A percentile compares a stretch with the other conserved stretches of the same genome.
phyloP scores from a whole-genome alignment of 768 basidiomycete species.

The Lactifluus pinguis region DNA sequence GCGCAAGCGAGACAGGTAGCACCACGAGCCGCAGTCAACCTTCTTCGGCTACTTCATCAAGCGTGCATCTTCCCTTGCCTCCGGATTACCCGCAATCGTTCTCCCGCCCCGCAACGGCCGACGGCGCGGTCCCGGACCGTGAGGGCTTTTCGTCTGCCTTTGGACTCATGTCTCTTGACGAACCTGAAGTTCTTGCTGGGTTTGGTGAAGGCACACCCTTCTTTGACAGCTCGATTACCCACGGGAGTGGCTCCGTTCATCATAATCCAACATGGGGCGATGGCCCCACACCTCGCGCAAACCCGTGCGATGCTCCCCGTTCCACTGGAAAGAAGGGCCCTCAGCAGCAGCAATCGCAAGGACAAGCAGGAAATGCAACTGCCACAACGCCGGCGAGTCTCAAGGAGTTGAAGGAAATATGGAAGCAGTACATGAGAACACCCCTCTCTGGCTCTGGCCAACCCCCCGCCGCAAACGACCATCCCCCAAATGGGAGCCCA shows the following conservation, averaged over 20 bases:
- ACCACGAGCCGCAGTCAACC: slow-evolving; percentile 36
- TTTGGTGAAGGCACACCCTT: slow-evolving; percentile 54
- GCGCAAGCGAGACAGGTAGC: slow-evolving; percentile 36
- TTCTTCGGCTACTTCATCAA: slow-evolving; percentile 48
- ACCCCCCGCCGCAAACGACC: slow-evolving; percentile 1
- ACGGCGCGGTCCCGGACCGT: slow-evolving; percentile 18
- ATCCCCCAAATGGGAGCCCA: slow-evolving; percentile 19
- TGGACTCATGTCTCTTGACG: slow-evolving; percentile 69
- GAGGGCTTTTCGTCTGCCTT: slow-evolving; percentile 41
- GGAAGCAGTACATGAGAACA: slow-evolving; percentile 68
- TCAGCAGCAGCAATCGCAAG: slow-evolving; percentile 19
- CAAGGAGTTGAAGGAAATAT: slow-evolving; percentile 56
- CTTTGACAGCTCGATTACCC: slow-evolving; percentile 30
- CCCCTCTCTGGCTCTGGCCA: slow-evolving; percentile 41
- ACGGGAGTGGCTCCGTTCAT: slow-evolving; percentile 3
- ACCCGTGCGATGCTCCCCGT: slow-evolving; percentile 8
- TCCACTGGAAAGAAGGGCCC: slow-evolving; percentile 19
- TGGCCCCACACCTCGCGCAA: slow-evolving; percentile 16
- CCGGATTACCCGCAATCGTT: slow-evolving; percentile 19
- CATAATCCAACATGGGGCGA: slow-evolving; percentile 14
- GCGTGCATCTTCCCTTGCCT: slow-evolving; percentile 39
- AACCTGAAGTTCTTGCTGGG: slow-evolving; percentile 57
- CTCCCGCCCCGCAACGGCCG: slow-evolving; percentile 20
- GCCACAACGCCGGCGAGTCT: slow-evolving; percentile 26
- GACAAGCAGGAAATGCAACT: slow-evolving; percentile 25